Evolutionary conservation across 176 grass and related monocot species (phyloP), one percentile per base, ranked within the genome.

Genomic region (Bonia amplexicaulis): DNA sequence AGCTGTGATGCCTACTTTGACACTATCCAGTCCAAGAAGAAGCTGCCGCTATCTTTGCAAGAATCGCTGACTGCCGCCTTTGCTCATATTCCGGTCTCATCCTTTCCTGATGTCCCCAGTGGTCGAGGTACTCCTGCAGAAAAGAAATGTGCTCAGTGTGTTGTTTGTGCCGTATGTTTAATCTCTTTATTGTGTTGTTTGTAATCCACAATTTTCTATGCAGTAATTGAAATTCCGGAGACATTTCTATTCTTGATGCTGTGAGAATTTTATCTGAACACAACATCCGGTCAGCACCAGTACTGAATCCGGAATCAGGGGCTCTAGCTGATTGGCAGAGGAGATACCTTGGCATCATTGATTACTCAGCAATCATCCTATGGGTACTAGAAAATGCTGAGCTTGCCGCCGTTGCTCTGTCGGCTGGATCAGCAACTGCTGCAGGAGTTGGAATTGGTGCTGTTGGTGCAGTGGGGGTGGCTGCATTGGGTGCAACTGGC

Each of bases 1-100:
- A 92, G 87, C 45, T 94, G 91, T 79, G 96, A 94, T 89, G 89
- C 93, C 13, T 98, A 98, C 81, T 98, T 98, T 85, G 90, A 95
- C 57, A 82, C 85, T 84, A 95, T 98, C 74, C 91, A 98, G 65
- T 90, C 84, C 40, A 98, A 98, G 74, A 98, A 98, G 83, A 95
- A 92, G 83, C 69, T 98, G 22, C 96, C 96, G 2, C 73, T 87
- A 42, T 69, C 79, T 92, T 87, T 98, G 77, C 96, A 95, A 42
- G 91, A 92, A 44, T 94, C 91, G 0, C 72, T 98, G 46, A 98
- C 91, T 22, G 83, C 87, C 7, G 93, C 96, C 51, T 98, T 98
- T 39, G 83, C 85, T 68, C 87, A 91, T 66, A 93, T 98, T 83
- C 85, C 87, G 19, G 96, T 94, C 55, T 85, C 93, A 20, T 87